Percentiles rank a stretch among this genome's conserved stretches.
phyloP scores from a whole-genome alignment of 129 eudicot species.

The Escallonia herrerae region DNA sequence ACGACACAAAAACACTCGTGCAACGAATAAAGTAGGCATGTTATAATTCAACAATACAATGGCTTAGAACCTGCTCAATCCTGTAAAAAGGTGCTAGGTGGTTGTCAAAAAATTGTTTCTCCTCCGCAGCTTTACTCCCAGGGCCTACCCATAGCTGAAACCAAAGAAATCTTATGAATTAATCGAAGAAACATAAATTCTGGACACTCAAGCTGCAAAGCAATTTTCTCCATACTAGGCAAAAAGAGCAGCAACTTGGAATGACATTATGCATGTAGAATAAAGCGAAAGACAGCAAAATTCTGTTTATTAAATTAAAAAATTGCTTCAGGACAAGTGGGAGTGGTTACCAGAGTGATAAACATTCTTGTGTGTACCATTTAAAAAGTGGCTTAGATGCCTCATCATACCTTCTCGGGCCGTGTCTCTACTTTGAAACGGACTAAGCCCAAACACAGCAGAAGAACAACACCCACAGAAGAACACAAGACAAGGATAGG shows the following conservation, averaged over 20 bases:
- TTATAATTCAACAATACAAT: neutral
- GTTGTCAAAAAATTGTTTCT: conserved; percentile 84
- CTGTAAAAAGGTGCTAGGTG: conserved; percentile 95
- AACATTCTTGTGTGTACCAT: neutral
- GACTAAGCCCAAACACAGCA: conserved; percentile 76
- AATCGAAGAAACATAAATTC: neutral
- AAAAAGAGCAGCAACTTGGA: neutral
- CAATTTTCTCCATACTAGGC: neutral
- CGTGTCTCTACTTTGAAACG: conserved; percentile 91
- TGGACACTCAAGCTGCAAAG: neutral
- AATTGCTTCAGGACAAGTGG: neutral
- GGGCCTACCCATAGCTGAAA: conserved; percentile 98
- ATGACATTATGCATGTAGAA: too few relatives aligned
- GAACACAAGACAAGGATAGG: conserved; percentile 69
- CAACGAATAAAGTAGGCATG: neutral
- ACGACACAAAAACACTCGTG: too few relatives aligned
- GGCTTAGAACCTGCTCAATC: conserved; percentile 74
- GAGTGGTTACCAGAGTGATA: neutral
- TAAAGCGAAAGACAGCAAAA: too few relatives aligned
- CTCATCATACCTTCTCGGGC: conserved; percentile 72
- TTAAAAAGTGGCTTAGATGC: conserved; percentile 1
- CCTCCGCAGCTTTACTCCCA: conserved; percentile 93
- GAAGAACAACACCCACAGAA: conserved; percentile 62
- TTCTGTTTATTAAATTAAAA: too few relatives aligned
- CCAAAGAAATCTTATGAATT: conserved; percentile 12